Conservation (phyloP, 768 basidiomycete species). For the Lentinula edodes region DNA sequence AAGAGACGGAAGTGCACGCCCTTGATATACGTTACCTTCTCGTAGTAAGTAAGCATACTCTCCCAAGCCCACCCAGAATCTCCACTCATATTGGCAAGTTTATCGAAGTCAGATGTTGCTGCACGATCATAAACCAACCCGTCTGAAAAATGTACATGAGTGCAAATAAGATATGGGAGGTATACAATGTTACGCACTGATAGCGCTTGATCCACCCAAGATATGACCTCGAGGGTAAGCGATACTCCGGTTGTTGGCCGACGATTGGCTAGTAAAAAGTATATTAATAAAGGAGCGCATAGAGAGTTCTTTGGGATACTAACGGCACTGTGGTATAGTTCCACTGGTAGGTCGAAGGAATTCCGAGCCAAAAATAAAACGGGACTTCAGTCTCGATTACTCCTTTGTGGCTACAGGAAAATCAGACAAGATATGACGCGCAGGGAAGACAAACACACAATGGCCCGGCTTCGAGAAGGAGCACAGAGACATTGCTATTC, state of each 20-base stretch:
- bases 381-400: conserved; percentile 7
- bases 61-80: conserved; percentile 26
- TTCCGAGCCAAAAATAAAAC: not conserved
- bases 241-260: conserved; percentile 8
- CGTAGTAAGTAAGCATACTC: conserved; percentile 16
- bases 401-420: conserved; percentile 13
- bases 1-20: not conserved
- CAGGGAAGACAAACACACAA: conserved; percentile 8
- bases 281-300: not conserved
- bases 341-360: conserved; percentile 13
- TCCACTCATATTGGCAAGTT: conserved; percentile 16
- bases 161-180: not conserved
- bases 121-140: conserved; percentile 21
- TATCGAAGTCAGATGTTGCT: conserved; percentile 19
- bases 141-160: conserved; percentile 9
- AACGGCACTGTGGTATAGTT: conserved; percentile 21
- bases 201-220: conserved; percentile 16
- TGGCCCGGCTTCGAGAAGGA: conserved; percentile 20
- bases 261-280: not conserved
- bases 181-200: conserved; percentile 9
- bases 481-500: conserved; percentile 14
- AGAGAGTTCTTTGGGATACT: conserved; percentile 10
- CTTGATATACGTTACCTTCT: conserved; percentile 12
- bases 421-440: not conserved
- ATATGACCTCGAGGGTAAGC: conserved; percentile 17